Percentiles rank a stretch among this genome's conserved stretches.
phyloP scores from a whole-genome alignment of 345 rosid genomes.

The thale cress (Arabidopsis thaliana) region DNA sequence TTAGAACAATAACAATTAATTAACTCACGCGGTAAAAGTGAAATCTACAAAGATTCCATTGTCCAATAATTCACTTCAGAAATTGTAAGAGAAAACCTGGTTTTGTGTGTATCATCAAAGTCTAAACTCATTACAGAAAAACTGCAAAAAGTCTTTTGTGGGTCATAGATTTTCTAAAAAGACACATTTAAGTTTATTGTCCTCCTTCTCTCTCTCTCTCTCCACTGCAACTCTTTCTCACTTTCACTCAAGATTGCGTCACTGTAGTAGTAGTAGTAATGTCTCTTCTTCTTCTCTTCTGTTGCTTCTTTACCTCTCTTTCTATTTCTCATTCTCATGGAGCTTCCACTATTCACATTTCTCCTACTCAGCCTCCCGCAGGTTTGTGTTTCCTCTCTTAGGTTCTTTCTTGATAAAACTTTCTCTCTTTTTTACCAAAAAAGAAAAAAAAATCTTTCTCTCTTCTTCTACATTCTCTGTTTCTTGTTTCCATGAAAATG shows the following conservation, averaged over 20 bases:
- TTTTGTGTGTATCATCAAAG: slow-evolving; percentile 22
- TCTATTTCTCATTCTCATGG: slow-evolving; percentile 52
- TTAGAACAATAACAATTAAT: neutral
- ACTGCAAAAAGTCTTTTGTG: slow-evolving; percentile 37
- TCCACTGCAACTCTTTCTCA: neutral
- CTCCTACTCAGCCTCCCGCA: slow-evolving; percentile 54
- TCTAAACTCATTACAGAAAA: slow-evolving; percentile 36
- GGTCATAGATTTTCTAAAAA: slow-evolving; percentile 21
- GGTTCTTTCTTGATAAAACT: slow-evolving; percentile 23
- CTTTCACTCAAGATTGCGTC: slow-evolving; percentile 30
- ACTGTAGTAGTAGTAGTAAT: slow-evolving; percentile 34
- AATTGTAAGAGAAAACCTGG: slow-evolving; percentile 2
- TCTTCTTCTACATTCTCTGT: slow-evolving; percentile 26
- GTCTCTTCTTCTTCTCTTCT: slow-evolving; percentile 36
- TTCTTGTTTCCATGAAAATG: slow-evolving; percentile 43
- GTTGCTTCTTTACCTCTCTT: slow-evolving; percentile 39
- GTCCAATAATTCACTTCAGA: neutral
- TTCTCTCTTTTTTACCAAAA: too few relatives aligned
- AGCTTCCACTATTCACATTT: slow-evolving; percentile 47
- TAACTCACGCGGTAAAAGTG: slow-evolving; percentile 2
- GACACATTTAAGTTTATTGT: slow-evolving; percentile 26
- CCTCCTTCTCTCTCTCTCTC: slow-evolving; percentile 1
- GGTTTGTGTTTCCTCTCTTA: slow-evolving; percentile 49
- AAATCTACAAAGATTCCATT: neutral
- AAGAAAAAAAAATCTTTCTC: too few relatives aligned